Conservation (phyloP, 805 yeast genomes). For the Ogataea pignaliae region DNA sequence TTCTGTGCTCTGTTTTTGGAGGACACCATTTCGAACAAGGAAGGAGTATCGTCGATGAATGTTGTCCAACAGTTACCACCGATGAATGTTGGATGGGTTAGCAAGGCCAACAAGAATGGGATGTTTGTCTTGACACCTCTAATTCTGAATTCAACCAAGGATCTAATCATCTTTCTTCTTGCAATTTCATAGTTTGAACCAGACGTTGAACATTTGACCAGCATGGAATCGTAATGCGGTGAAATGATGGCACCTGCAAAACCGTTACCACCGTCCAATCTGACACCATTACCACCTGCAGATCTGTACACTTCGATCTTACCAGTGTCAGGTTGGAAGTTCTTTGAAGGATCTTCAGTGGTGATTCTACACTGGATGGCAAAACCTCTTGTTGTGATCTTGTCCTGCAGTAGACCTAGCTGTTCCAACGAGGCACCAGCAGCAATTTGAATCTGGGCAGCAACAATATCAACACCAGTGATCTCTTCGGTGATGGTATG, state of each 20-base stretch:
- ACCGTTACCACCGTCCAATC: constrained; percentile 98
- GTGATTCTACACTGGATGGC: constrained; percentile 99
- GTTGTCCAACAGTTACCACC: constrained; percentile 95
- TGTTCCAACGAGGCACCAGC: constrained; percentile 95
- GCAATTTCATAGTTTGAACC: constrained; percentile 96
- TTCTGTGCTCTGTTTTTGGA: constrained; percentile 98
- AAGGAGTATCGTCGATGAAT: constrained; percentile 96
- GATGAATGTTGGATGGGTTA: constrained; percentile 86
- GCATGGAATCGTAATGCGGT: constrained; percentile 97
- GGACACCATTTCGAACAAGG: constrained; percentile 86
- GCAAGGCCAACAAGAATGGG: constrained; percentile 86
- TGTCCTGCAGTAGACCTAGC: constrained; percentile 89
- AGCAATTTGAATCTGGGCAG: constrained; percentile 98
- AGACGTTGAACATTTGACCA: constrained; percentile 96
- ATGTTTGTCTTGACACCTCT: constrained; percentile 99
- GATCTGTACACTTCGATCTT: constrained; percentile 96
- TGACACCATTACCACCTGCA: constrained; percentile 98
- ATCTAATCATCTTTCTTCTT: constrained; percentile 95
- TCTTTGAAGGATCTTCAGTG: constrained; percentile 94
- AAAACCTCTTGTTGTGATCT: constrained; percentile 92
- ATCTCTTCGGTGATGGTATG: constrained; percentile 98
- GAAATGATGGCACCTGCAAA: constrained; percentile 95
- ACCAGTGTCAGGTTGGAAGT: constrained; percentile 98
- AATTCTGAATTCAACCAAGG: constrained; percentile 94
- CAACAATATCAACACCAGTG: constrained; percentile 95